phyloP scores from a whole-genome alignment of 2,329 filamentous ascomycete genomes.

The Fusarium sp. region DNA sequence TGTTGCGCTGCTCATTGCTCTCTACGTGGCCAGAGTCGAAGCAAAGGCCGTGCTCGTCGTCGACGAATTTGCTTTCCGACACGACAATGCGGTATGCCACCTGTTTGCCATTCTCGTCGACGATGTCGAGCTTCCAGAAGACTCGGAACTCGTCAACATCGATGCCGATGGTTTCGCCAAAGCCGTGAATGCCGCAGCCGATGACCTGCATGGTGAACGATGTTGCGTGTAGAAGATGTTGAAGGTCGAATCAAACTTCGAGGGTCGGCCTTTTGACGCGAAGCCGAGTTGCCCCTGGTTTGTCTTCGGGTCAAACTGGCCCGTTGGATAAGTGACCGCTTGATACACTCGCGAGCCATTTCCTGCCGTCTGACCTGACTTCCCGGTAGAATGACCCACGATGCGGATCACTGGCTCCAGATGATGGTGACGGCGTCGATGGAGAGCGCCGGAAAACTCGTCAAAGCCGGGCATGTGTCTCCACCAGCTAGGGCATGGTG shows the following conservation, averaged over 20 bases:
- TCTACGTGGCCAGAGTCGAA: slow-evolving; percentile 36
- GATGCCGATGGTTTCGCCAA: slow-evolving; percentile 53
- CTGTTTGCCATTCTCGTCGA: slow-evolving; percentile 46
- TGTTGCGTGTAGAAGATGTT: neutral
- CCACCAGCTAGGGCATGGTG: neutral
- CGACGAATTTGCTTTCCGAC: neutral
- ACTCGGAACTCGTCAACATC: slow-evolving; percentile 52
- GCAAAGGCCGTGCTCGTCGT: neutral
- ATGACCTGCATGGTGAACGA: slow-evolving; percentile 41
- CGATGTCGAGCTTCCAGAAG: slow-evolving; percentile 48
- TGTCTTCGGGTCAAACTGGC: slow-evolving; percentile 6
- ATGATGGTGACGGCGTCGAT: neutral
- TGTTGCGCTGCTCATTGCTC: slow-evolving; percentile 37
- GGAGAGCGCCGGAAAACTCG: neutral
- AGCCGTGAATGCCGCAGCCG: slow-evolving; percentile 53
- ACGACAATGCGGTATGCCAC: slow-evolving; percentile 39
- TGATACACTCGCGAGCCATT: neutral
- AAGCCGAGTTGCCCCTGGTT: neutral
- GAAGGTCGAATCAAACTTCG: neutral
- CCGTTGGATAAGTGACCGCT: slow-evolving; percentile 2
- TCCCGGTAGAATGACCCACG: neutral
- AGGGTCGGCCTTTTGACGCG: neutral
- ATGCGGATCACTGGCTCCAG: neutral
- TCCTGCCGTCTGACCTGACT: neutral
- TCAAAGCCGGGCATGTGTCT: neutral